Conservation (phyloP, 352 stramenopile species). For the Lagenidium giganteum region DNA sequence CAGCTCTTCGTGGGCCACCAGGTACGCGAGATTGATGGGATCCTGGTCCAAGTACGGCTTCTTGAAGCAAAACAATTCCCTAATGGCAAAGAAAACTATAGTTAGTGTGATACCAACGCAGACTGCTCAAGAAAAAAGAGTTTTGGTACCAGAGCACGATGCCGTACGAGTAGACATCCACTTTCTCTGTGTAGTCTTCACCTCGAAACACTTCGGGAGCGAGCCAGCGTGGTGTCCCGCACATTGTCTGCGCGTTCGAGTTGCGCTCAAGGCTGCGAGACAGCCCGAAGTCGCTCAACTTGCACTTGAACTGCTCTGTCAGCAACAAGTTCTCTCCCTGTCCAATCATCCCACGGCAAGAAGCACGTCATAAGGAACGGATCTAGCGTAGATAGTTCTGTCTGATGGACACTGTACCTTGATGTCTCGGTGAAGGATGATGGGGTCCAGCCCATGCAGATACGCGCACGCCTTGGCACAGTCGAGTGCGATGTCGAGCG, state of each 20-base stretch:
- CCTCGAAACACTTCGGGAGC: slow-evolving; percentile 80
- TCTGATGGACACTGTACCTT: slow-evolving; percentile 33
- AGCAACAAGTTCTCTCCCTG: slow-evolving; percentile 72
- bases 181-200: slow-evolving; percentile 83
- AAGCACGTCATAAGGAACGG: too few relatives aligned
- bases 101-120: not conserved
- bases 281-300: slow-evolving; percentile 72
- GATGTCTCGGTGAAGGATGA: slow-evolving; percentile 66
- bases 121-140: not conserved
- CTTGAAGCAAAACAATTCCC: slow-evolving; percentile 81
- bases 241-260: slow-evolving; percentile 68
- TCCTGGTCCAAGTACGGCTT: slow-evolving; percentile 79
- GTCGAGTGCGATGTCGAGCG: slow-evolving; percentile 62
- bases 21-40: slow-evolving; percentile 71
- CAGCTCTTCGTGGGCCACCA: slow-evolving; percentile 73
- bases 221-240: slow-evolving; percentile 70
- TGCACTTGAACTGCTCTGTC: slow-evolving; percentile 64
- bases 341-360: too few relatives aligned
- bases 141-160: slow-evolving; percentile 70
- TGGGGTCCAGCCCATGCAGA: slow-evolving; percentile 51
- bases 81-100: slow-evolving; percentile 9
- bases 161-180: slow-evolving; percentile 80
- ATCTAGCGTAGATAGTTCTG: too few relatives aligned
- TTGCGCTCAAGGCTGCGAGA: slow-evolving; percentile 64
- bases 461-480: slow-evolving; percentile 64